Conservation (phyloP, 2,329 filamentous ascomycete species). For the Colletotrichum paranaense region DNA sequence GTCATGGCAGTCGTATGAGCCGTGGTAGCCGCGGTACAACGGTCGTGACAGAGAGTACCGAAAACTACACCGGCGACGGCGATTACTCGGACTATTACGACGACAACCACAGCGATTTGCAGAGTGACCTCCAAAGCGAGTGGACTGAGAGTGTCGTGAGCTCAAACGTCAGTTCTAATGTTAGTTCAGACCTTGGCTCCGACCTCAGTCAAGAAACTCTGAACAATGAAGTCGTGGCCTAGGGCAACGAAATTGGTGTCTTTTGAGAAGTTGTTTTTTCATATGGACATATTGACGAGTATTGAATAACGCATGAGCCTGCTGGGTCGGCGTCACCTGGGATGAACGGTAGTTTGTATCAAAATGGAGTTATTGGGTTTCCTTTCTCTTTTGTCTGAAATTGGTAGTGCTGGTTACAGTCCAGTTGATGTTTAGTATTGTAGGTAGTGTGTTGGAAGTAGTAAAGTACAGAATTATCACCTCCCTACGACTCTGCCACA, state of each 20-base stretch:
- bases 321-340: neutral
- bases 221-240: conserved; percentile 41
- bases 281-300: neutral
- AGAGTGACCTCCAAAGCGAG: conserved; percentile 51
- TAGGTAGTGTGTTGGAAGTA: neutral
- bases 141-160: conserved; percentile 58
- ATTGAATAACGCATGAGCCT: neutral
- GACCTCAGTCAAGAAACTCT: conserved; percentile 37
- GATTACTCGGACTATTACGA: conserved; percentile 48
- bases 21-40: conserved; percentile 57
- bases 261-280: neutral
- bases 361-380: conserved; percentile 10
- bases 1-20: conserved; percentile 49
- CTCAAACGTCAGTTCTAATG: conserved; percentile 17
- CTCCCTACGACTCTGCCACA: neutral
- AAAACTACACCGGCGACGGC: conserved; percentile 50
- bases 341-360: conserved; percentile 17
- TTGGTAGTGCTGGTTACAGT: neutral
- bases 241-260: neutral
- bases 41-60: conserved; percentile 55
- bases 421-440: neutral
- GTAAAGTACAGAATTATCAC: conserved; percentile 1
- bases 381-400: conserved; percentile 19
- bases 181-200: conserved; percentile 18
- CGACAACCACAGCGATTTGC: conserved; percentile 41